A percentile compares a stretch with the other conserved stretches of the same genome.
phyloP scores from a whole-genome alignment of 352 stramenopile genomes.

The Poterioochromonas sp. region DNA sequence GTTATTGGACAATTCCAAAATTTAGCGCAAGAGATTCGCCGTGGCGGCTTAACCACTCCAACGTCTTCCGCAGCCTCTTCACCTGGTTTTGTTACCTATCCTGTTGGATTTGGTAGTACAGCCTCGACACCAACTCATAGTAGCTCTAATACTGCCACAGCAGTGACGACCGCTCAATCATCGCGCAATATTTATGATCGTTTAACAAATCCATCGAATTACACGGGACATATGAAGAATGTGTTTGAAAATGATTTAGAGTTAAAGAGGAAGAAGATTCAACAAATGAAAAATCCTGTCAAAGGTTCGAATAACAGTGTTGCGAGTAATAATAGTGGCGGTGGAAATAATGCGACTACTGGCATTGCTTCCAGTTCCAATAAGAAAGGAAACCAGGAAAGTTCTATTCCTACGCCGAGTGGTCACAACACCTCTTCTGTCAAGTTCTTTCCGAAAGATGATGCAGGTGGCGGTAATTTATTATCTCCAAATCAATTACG shows the following conservation, averaged over 20 bases:
- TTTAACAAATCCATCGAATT: constrained; percentile 26
- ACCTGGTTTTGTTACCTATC: background rate
- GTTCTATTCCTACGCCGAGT: too few species aligned
- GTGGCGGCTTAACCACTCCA: background rate
- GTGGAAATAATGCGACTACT: too few species aligned
- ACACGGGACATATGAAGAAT: constrained; percentile 8
- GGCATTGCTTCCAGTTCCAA: too few species aligned
- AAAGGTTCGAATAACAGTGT: too few species aligned
- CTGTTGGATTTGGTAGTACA: background rate
- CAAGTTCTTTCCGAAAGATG: too few species aligned
- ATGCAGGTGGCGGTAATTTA: too few species aligned
- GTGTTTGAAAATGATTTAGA: constrained; percentile 25
- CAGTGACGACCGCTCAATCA: background rate
- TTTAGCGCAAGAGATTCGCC: background rate
- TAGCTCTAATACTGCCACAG: background rate
- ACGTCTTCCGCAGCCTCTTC: background rate
- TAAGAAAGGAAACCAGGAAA: too few species aligned
- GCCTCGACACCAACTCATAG: background rate
- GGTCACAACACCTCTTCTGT: too few species aligned
- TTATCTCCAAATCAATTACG: too few species aligned
- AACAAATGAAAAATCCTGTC: background rate
- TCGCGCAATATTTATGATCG: background rate
- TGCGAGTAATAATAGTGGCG: too few species aligned
- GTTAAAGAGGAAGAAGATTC: background rate
- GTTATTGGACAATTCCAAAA: background rate